A percentile compares a stretch with the other conserved stretches of the same genome.
Conservation (phyloP, 2,329 filamentous ascomycete species). For the Endocalyx cinctus region DNA sequence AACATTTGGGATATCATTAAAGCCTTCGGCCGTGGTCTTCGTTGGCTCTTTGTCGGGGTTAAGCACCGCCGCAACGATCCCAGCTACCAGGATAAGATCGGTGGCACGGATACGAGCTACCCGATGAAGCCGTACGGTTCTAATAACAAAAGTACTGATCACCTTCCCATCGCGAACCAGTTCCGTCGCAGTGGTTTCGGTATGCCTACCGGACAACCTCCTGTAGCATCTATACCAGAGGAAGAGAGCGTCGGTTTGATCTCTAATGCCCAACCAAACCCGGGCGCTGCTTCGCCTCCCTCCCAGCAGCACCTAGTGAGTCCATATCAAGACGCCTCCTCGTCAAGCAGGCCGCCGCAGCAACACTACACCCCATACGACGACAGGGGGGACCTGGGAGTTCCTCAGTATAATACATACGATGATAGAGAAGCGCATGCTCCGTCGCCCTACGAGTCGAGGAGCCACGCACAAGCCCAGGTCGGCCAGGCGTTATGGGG, state of each 20-base stretch:
- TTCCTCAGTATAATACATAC: no score
- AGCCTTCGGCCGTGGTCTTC: slow-evolving; percentile 69
- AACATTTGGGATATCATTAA: slow-evolving; percentile 83
- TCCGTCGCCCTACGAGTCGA: no score
- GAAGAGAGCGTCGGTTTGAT: slow-evolving; percentile 42
- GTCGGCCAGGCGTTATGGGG: no score
- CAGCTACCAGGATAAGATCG: slow-evolving; percentile 41
- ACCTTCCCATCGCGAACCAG: slow-evolving; percentile 34
- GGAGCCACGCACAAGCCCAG: no score
- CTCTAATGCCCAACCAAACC: slow-evolving; percentile 33
- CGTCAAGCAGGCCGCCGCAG: no score
- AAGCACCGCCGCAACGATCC: slow-evolving; percentile 52
- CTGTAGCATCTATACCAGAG: no score
- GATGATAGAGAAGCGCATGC: no score
- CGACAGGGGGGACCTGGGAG: no score
- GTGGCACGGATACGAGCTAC: slow-evolving; percentile 35
- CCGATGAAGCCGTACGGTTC: slow-evolving; percentile 25
- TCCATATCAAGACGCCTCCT: slow-evolving; percentile 18
- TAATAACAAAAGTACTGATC: slow-evolving; percentile 31
- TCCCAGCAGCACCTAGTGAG: slow-evolving; percentile 8
- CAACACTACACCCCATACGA: no score
- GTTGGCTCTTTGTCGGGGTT: slow-evolving; percentile 75
- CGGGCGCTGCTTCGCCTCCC: slow-evolving; percentile 12
- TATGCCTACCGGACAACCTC: slow-evolving; percentile 13
- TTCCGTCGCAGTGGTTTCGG: slow-evolving; percentile 31